Percentiles rank a stretch among this genome's conserved stretches.
These are phyloP conservation scores for Aurinia saxatilis DNA, from an alignment of 345 rosid species.

Conservation along the genomic window DNA sequence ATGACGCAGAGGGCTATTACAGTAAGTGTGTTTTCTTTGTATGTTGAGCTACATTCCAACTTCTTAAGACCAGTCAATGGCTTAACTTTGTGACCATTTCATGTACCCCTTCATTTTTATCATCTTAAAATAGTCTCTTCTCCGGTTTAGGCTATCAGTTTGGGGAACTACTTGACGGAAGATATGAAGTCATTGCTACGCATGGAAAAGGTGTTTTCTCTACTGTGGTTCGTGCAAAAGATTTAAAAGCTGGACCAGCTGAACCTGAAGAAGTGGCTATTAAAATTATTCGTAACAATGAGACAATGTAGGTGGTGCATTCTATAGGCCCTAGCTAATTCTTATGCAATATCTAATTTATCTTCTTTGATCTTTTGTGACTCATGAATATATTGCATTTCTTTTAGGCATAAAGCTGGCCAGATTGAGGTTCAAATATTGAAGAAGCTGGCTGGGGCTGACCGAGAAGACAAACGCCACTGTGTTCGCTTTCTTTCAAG, in stretches of 20 bases:
- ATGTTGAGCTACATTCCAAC: neutral
- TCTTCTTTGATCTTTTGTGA: neutral
- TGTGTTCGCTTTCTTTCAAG: conserved; percentile 88
- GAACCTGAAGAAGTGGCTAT: conserved; percentile 92
- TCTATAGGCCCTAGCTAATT: neutral
- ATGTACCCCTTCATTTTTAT: neutral
- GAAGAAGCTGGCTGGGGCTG: conserved; percentile 89
- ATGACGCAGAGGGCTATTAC: conserved; percentile 97
- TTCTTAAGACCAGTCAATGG: neutral
- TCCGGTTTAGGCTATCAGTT: conserved; percentile 66
- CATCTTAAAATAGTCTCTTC: conserved; percentile 2
- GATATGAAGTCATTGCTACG: conserved; percentile 91
- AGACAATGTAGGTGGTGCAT: conserved; percentile 62
- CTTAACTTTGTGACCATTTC: neutral
- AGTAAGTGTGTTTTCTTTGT: conserved; percentile 45
- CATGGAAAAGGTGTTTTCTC: conserved; percentile 99
- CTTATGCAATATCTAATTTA: neutral
- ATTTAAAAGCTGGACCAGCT: conserved; percentile 58
- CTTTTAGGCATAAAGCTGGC: conserved; percentile 89
- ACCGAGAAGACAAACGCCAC: conserved; percentile 86
- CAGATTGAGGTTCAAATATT: conserved; percentile 82
- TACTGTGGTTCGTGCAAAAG: conserved; percentile 89
- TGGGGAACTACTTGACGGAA: conserved; percentile 92
- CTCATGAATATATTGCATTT: conserved; percentile 2
- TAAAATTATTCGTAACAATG: conserved; percentile 90